phyloP scores from a whole-genome alignment of 371 early-diverging fungal genomes.

The Chytridium lagenaria region DNA sequence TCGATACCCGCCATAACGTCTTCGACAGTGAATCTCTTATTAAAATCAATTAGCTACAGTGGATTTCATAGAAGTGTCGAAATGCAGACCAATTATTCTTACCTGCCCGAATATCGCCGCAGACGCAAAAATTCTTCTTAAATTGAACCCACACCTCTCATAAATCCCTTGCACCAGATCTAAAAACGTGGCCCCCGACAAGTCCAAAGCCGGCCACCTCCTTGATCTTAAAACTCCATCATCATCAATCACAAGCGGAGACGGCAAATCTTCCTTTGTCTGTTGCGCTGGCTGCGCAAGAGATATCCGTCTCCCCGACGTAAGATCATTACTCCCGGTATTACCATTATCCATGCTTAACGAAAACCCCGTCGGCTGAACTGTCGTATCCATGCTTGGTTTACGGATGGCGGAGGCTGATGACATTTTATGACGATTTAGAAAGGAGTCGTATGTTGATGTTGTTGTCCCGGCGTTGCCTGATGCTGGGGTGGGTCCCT shows the following conservation, averaged over 20 bases:
- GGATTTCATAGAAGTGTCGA: too few relatives aligned
- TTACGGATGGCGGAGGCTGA: too few relatives aligned
- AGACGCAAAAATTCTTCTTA: background rate
- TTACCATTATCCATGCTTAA: background rate
- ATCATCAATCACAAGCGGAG: conserved; percentile 18
- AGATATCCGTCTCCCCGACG: background rate
- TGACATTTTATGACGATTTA: background rate
- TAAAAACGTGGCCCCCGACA: background rate
- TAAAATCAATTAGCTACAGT: too few relatives aligned
- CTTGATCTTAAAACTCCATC: conserved; percentile 15
- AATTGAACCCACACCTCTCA: background rate
- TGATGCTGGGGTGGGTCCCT: too few relatives aligned
- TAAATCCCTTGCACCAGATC: conserved; percentile 10
- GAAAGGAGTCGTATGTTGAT: background rate
- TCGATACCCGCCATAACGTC: conserved; percentile 1
- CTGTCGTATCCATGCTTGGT: background rate
- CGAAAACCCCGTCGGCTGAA: background rate
- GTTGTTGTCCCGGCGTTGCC: too few relatives aligned
- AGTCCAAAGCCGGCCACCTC: conserved; percentile 20
- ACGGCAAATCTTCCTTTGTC: conserved; percentile 2
- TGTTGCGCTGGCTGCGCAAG: background rate
- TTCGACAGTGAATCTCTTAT: background rate
- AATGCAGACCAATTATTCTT: background rate
- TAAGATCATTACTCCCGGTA: background rate
- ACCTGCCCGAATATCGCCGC: conserved; percentile 3